Percentiles rank a stretch among this genome's conserved stretches.
Evolutionary conservation across 2,329 filamentous ascomycete genomes (phyloP).

Genomic region (Lachnellula arida): DNA sequence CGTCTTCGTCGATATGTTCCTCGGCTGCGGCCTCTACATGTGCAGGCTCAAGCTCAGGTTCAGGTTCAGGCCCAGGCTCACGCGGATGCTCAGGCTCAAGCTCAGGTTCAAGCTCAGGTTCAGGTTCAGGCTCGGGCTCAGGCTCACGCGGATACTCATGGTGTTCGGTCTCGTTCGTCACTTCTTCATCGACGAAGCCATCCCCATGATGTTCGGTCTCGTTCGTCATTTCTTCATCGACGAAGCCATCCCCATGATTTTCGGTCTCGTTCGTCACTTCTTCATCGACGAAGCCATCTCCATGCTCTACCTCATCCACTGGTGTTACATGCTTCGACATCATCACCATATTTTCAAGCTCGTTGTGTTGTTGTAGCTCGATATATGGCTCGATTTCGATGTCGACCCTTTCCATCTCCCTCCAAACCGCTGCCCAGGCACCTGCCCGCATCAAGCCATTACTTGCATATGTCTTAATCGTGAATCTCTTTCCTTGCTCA

Average conservation of each 20-base stretch:
- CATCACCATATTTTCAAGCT: slow-evolving; percentile 51
- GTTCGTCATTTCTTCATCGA: no score
- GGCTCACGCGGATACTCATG: slow-evolving; percentile 11
- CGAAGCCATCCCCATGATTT: no score
- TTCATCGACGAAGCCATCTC: slow-evolving; percentile 20
- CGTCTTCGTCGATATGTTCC: slow-evolving; percentile 40
- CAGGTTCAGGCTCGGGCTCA: slow-evolving; percentile 30
- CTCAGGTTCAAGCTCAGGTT: slow-evolving; percentile 7
- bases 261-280: slow-evolving; percentile 10
- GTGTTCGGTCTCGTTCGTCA: not conserved
- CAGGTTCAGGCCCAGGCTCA: slow-evolving; percentile 11
- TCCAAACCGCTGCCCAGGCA: slow-evolving; percentile 92
- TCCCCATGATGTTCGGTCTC: not conserved
- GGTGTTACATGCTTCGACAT: not conserved
- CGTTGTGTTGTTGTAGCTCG: slow-evolving; percentile 51
- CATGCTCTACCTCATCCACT: slow-evolving; percentile 29
- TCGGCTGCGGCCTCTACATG: slow-evolving; percentile 29
- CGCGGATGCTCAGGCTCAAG: slow-evolving; percentile 1
- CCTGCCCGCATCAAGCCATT: slow-evolving; percentile 91
- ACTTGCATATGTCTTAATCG: slow-evolving; percentile 85
- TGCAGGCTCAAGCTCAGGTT: not conserved
- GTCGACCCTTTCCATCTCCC: slow-evolving; percentile 97
- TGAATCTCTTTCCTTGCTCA: slow-evolving; percentile 47
- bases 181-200: no score
- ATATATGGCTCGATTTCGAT: slow-evolving; percentile 81